These are phyloP conservation scores for Aspergillus amoenus DNA, from an alignment of 2,329 filamentous ascomycete species.

Conservation along the genomic window DNA sequence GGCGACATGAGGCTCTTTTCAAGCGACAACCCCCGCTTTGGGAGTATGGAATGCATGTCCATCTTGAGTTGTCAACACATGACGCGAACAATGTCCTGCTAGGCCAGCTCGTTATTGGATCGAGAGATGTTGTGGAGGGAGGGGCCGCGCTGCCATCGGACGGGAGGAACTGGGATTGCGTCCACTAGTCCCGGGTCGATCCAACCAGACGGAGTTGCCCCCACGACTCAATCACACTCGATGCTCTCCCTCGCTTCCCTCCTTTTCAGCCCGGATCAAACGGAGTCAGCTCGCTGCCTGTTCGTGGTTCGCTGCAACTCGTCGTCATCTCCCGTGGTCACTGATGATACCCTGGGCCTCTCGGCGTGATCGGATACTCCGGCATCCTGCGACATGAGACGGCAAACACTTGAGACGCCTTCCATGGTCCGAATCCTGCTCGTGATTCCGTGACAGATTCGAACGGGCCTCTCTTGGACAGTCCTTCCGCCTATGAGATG, in stretches of 20 bases:
- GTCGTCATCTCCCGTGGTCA: slow-evolving; percentile 1
- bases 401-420: background rate
- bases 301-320: background rate
- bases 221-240: background rate
- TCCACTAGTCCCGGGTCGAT: slow-evolving; percentile 8
- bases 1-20: slow-evolving; percentile 7
- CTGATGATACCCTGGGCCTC: background rate
- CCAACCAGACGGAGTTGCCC: slow-evolving; percentile 8
- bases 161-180: slow-evolving; percentile 1
- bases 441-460: background rate
- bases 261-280: background rate
- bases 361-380: background rate
- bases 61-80: slow-evolving; percentile 8
- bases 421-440: background rate
- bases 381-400: background rate
- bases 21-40: slow-evolving; percentile 3
- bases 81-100: background rate
- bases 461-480: background rate
- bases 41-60: background rate
- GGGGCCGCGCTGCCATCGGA: background rate
- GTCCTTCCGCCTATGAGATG: slow-evolving; percentile 3
- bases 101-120: background rate
- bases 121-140: slow-evolving; percentile 6
- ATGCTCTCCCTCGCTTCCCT: background rate
- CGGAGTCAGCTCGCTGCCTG: background rate